Evolutionary conservation across 2,329 filamentous ascomycete genomes (phyloP).

Genomic region (Macroventuria anomochaeta): DNA sequence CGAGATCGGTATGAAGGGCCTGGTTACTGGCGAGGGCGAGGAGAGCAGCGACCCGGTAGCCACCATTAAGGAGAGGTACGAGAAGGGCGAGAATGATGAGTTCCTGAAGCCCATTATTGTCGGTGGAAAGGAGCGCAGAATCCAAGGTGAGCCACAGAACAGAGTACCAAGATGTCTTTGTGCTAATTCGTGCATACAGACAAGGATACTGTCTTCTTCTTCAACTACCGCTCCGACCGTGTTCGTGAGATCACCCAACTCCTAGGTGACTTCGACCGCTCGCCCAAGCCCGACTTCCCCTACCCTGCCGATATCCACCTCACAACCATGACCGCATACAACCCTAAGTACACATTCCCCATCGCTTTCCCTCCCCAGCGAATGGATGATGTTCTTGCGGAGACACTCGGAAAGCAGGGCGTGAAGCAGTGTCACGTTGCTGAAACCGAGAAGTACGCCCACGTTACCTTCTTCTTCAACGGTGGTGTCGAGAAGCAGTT

Average conservation of each 20-base stretch:
- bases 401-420: conserved; percentile 90
- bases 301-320: conserved; percentile 88
- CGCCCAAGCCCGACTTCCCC: conserved; percentile 85
- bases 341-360: conserved; percentile 89
- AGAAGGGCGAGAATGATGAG: conserved; percentile 89
- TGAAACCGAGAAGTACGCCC: conserved; percentile 99
- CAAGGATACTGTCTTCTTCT: conserved; percentile 96
- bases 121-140: conserved; percentile 81
- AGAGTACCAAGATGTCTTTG: conserved; percentile 39
- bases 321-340: conserved; percentile 99
- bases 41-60: conserved; percentile 82
- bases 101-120: conserved; percentile 98
- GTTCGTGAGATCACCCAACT: conserved; percentile 96
- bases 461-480: conserved; percentile 99
- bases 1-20: conserved; percentile 85
- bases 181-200: conserved; percentile 60
- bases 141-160: conserved; percentile 68
- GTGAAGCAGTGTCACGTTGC: conserved; percentile 95
- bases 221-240: conserved; percentile 99
- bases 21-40: conserved; percentile 87
- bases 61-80: conserved; percentile 87
- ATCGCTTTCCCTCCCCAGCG: conserved; percentile 92
- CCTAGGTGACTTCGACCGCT: conserved; percentile 89
- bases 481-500: conserved; percentile 97
- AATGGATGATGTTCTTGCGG: conserved; percentile 98